Conservation (phyloP, 1,139 yeast genomes). For the Candida sanyaensis region DNA sequence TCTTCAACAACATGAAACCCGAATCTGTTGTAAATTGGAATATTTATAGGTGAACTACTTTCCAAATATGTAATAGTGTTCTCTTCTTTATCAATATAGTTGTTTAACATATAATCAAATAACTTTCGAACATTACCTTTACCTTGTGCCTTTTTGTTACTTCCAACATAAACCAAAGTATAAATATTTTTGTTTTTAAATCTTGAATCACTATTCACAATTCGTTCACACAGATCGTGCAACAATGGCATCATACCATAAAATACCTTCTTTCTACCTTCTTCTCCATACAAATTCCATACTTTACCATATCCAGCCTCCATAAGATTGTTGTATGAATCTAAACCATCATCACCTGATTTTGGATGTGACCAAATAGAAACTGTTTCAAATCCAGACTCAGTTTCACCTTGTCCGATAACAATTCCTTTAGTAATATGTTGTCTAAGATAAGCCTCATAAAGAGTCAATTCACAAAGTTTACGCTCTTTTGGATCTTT, state of each 20-base stretch:
- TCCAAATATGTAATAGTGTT: slow-evolving; percentile 55
- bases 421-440: slow-evolving; percentile 60
- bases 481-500: slow-evolving; percentile 34
- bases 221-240: slow-evolving; percentile 50
- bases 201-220: slow-evolving; percentile 31
- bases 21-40: slow-evolving; percentile 59
- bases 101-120: slow-evolving; percentile 56
- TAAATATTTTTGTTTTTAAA: slow-evolving; percentile 44
- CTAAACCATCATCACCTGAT: slow-evolving; percentile 45
- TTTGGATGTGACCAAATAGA: slow-evolving; percentile 64
- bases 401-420: slow-evolving; percentile 46
- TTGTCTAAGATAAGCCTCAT: slow-evolving; percentile 58
- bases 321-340: slow-evolving; percentile 51
- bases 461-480: slow-evolving; percentile 48
- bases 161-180: slow-evolving; percentile 65
- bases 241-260: slow-evolving; percentile 58
- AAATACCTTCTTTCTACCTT: slow-evolving; percentile 57
- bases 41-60: slow-evolving; percentile 52
- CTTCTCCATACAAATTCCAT: slow-evolving; percentile 52
- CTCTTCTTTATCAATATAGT: slow-evolving; percentile 48
- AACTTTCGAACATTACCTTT: slow-evolving; percentile 65
- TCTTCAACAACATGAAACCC: slow-evolving; percentile 55
- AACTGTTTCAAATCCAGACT: slow-evolving; percentile 59
- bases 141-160: slow-evolving; percentile 60
- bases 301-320: slow-evolving; percentile 59